These are phyloP conservation scores for Tephrocybe sp. DNA, from an alignment of 768 basidiomycete genomes.

Conservation along the genomic window DNA sequence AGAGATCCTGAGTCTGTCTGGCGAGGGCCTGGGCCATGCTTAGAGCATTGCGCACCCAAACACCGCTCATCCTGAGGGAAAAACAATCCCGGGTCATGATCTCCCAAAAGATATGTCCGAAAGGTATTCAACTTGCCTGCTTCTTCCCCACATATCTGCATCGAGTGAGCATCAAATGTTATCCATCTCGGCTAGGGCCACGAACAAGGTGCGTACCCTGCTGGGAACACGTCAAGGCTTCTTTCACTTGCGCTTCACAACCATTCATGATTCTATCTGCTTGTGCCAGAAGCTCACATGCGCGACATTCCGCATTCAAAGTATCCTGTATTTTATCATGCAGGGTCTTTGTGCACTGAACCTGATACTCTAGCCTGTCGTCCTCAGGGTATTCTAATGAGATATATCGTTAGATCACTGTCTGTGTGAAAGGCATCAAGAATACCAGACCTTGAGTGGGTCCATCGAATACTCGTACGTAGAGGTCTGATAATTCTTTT, in stretches of 20 bases:
- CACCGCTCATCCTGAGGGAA: constrained; percentile 30
- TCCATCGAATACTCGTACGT: constrained; percentile 40
- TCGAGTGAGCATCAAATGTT: constrained; percentile 1
- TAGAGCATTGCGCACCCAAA: constrained; percentile 40
- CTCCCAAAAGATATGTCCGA: background rate
- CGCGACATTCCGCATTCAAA: constrained; percentile 38
- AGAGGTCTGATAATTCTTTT: constrained; percentile 35
- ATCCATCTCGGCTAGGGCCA: background rate
- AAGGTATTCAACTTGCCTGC: constrained; percentile 23
- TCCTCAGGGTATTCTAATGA: constrained; percentile 41
- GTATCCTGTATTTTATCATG: constrained; percentile 33
- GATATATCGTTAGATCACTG: background rate
- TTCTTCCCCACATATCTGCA: constrained; percentile 41
- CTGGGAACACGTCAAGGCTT: constrained; percentile 37
- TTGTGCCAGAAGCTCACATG: constrained; percentile 34
- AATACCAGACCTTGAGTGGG: constrained; percentile 33
- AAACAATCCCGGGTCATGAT: background rate
- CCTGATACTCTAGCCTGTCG: constrained; percentile 37
- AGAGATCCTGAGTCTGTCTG: constrained; percentile 29
- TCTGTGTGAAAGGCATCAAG: background rate
- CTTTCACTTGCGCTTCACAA: constrained; percentile 29
- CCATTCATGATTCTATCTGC: constrained; percentile 31
- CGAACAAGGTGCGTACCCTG: constrained; percentile 28
- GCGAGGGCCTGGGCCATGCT: constrained; percentile 33
- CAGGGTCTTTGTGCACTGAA: constrained; percentile 26